Percentiles rank a stretch among this genome's conserved stretches.
These are phyloP conservation scores for Coprinopsis strossmayeri DNA, from an alignment of 768 basidiomycete genomes.

Conservation along the genomic window DNA sequence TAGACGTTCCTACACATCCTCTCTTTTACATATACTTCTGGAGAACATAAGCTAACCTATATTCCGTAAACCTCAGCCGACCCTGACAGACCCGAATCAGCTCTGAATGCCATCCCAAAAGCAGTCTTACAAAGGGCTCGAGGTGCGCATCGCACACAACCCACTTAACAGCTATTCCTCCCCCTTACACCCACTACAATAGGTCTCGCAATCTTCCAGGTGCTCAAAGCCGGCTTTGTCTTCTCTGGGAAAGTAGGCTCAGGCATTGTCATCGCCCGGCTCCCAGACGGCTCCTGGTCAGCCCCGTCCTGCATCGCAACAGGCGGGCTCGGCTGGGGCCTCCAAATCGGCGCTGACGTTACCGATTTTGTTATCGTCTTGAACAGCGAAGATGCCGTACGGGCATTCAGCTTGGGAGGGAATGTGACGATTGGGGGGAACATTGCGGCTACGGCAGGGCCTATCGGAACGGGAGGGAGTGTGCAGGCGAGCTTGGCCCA, in stretches of 20 bases:
- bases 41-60: no score
- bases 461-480: constrained; percentile 90
- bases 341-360: constrained; percentile 94
- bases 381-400: constrained; percentile 93
- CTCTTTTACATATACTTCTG: no score
- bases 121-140: constrained; percentile 84
- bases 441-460: constrained; percentile 80
- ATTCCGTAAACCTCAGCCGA: constrained; percentile 51
- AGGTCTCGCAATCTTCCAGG: constrained; percentile 95
- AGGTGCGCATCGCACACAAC: constrained; percentile 40
- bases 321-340: constrained; percentile 89
- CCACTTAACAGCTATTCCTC: no score
- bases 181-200: no score
- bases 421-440: constrained; percentile 95
- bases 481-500: constrained; percentile 84
- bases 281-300: constrained; percentile 94
- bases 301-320: constrained; percentile 97
- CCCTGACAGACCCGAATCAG: constrained; percentile 80
- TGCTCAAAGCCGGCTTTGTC: constrained; percentile 89
- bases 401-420: constrained; percentile 91
- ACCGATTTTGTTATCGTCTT: constrained; percentile 96
- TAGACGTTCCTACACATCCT: no score
- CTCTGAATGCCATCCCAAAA: constrained; percentile 91
- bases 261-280: constrained; percentile 85
- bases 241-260: constrained; percentile 95